Base-by-base conservation (phyloP, 352 stramenopile species). In the Globisporangium viniferum region DNA sequence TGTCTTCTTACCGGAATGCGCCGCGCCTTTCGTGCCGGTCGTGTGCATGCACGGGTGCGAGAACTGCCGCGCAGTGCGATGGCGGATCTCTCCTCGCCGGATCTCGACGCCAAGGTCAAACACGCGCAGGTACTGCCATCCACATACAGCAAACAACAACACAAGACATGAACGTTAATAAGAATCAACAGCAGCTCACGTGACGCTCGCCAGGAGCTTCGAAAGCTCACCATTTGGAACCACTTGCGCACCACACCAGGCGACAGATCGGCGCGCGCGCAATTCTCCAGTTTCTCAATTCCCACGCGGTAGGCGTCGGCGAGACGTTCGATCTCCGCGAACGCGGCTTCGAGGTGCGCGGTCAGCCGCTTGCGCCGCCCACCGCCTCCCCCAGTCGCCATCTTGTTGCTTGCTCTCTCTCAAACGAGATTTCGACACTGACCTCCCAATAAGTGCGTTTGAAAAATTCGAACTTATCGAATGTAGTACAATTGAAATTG, bases 51-150 rank as follows among this genome's bases (percentile, higher is more conserved):
- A 90, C 5, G 73, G 64, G 64, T 82, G 81, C 35, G 35, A 54
- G 46, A 84, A 75, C 2, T 54, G 29, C 24, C 74, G 62, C 8
- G 41, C 35, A 3, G 81, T 80, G 2, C 77, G 73, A 62, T 94
- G 86, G 33, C 86, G 81, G 56, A 89, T 73, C 69, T 94, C 86
- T 5, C 84, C 86, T 10, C 86, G 82, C n/a, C 86, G 84, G 49
- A 93, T 82, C 72, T 92, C 73, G 5, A 94, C 74, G 7, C 74
- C 77, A 5, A 93, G 31, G 44, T 94, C 86, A 36, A 87, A 69
- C 39, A 90, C 72, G 15, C 84, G 84, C 27, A 94, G 62, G 62
- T 90, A 94, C 84, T 89, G 56, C 8, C 55, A n/a, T 15, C 2
- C 29, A 29, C 33, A 4, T 64, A 54, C 18, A 54, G n/a, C 20